phyloP scores from a whole-genome alignment of 2,329 filamentous ascomycete species.

The Arthrobotrys musiformis region DNA sequence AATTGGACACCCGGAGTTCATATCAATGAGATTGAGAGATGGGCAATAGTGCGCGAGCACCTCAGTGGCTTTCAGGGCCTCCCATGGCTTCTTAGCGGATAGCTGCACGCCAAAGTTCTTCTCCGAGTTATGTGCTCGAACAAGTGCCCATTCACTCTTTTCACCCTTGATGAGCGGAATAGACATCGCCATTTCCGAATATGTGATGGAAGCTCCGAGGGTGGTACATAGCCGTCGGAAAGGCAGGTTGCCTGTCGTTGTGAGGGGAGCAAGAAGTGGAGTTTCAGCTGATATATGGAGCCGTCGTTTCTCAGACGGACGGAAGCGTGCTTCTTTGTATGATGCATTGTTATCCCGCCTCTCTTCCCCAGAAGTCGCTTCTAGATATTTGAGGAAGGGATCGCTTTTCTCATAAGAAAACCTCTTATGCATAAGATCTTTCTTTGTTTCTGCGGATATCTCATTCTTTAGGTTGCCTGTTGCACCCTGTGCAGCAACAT shows the following conservation, averaged over 20 bases:
- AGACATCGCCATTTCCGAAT: conserved; percentile 98
- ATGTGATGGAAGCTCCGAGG: conserved; percentile 90
- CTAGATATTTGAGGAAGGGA: conserved; percentile 79
- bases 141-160: conserved; percentile 91
- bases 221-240: conserved; percentile 91
- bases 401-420: conserved; percentile 78
- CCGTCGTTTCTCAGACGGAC: conserved; percentile 90
- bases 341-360: conserved; percentile 77
- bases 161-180: conserved; percentile 88
- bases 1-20: conserved; percentile 98
- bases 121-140: conserved; percentile 91
- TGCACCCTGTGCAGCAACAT: conserved; percentile 57
- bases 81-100: conserved; percentile 89
- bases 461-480: conserved; percentile 76
- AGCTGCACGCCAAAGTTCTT: conserved; percentile 91
- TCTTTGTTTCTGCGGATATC: conserved; percentile 76
- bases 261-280: conserved; percentile 90
- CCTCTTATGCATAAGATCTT: conserved; percentile 78
- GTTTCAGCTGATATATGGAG: conserved; percentile 96
- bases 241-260: conserved; percentile 94
- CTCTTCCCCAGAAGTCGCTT: conserved; percentile 70
- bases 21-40: conserved; percentile 86
- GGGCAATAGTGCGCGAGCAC: conserved; percentile 80
- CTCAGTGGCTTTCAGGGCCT: conserved; percentile 88
- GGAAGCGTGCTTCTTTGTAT: conserved; percentile 86